Conservation (phyloP, 208 protist species). For the Chromosphaera perkinsii region DNA sequence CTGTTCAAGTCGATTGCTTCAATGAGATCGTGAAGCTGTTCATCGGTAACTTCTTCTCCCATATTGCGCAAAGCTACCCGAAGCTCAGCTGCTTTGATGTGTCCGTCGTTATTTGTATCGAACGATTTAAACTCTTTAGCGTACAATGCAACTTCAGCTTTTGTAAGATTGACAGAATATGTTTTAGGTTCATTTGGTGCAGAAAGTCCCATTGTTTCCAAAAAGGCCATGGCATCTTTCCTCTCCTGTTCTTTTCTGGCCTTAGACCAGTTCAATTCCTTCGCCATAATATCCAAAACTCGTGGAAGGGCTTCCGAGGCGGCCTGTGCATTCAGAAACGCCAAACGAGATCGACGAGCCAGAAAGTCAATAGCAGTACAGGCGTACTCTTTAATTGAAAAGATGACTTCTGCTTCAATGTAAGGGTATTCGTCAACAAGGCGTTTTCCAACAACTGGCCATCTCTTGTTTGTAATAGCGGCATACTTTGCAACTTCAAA, state of each 20-base stretch:
- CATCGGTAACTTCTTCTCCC: too few species aligned
- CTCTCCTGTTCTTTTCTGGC: neutral
- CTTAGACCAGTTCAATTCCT: neutral
- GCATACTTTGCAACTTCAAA: slow-evolving; percentile 19
- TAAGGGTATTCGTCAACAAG: slow-evolving; percentile 29
- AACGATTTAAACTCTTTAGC: too few species aligned
- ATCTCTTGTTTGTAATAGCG: slow-evolving; percentile 2
- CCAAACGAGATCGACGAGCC: slow-evolving; percentile 8
- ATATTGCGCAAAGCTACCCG: too few species aligned
- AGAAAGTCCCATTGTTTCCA: neutral
- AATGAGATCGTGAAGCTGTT: too few species aligned
- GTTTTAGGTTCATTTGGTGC: too few species aligned
- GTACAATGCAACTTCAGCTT: too few species aligned
- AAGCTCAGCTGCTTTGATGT: too few species aligned
- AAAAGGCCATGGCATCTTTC: neutral
- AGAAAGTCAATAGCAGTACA: neutral
- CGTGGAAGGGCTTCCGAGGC: neutral
- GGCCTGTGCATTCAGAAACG: slow-evolving; percentile 4
- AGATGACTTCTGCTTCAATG: slow-evolving; percentile 34
- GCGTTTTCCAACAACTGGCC: slow-evolving; percentile 8
- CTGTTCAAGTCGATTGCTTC: too few species aligned
- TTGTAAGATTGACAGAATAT: too few species aligned
- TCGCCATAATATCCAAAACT: neutral
- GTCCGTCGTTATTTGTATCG: too few species aligned
- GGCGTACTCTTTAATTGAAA: slow-evolving; percentile 14